phyloP scores from a whole-genome alignment of 371 early-diverging fungal species.

The Catenaria anguillulae region DNA sequence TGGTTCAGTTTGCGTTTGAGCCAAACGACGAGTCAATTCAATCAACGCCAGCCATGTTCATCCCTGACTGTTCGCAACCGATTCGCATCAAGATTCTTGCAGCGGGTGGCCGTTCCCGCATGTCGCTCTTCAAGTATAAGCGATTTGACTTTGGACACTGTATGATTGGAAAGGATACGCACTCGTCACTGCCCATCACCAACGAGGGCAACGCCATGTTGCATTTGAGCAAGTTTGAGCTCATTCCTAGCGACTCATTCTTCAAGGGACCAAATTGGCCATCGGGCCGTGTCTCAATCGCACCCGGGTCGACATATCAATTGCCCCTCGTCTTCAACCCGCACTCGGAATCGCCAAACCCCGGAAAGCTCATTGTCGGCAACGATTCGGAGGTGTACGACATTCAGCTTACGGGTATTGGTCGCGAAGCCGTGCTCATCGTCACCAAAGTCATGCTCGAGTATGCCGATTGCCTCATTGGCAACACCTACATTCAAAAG shows the following conservation, averaged over 20 bases:
- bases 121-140: slow-evolving; percentile 29
- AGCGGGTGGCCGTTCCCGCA: slow-evolving; percentile 33
- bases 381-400: slow-evolving; percentile 30
- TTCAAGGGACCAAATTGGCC: slow-evolving; percentile 37
- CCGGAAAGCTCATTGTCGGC: slow-evolving; percentile 31
- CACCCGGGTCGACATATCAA: slow-evolving; percentile 31
- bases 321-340: slow-evolving; percentile 39
- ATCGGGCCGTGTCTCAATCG: slow-evolving; percentile 21
- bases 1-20: slow-evolving; percentile 28
- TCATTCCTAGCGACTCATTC: slow-evolving; percentile 33
- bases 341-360: slow-evolving; percentile 31
- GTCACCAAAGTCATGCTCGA: slow-evolving; percentile 31
- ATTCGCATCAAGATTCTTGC: slow-evolving; percentile 36
- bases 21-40: slow-evolving; percentile 32
- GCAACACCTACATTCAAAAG: slow-evolving; percentile 38
- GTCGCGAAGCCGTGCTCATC: slow-evolving; percentile 41
- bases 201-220: slow-evolving; percentile 43
- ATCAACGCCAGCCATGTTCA: slow-evolving; percentile 24
- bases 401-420: slow-evolving; percentile 36
- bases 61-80: slow-evolving; percentile 36
- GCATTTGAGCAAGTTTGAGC: slow-evolving; percentile 31
- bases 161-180: slow-evolving; percentile 42
- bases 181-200: slow-evolving; percentile 32
- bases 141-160: slow-evolving; percentile 45
- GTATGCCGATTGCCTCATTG: slow-evolving; percentile 37